Evolutionary conservation across 345 rosid genomes (phyloP), one percentile per base, ranked within the genome.

Genomic region (Viola odorata): DNA sequence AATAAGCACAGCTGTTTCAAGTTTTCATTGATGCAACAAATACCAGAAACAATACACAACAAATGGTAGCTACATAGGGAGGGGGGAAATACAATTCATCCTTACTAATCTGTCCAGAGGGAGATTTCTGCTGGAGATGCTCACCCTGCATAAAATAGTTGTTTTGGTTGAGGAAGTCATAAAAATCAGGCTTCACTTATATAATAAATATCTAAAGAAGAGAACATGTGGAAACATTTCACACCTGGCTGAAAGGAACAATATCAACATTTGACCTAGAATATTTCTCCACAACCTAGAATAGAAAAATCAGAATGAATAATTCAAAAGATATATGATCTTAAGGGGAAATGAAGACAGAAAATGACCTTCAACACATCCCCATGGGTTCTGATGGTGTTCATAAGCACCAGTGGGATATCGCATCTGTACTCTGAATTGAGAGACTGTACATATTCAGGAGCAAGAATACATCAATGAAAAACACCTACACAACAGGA

Each of bases 361-460:
- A 39, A 61, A 61, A 66, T 75, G 55, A 84, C 89, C 84, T 80
- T 78, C 53, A 65, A 38, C 36, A 71, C 63, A 65, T 65, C 76
- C 58, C 70, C 57, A 39, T 74, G 71, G 6, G 83, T 77, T 12
- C 49, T 57, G 49, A 42, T 53, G 11, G 80, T 65, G 71, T 80
- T 75, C 69, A 82, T 40, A 32, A 84, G 69, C 69, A 82, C 16
- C 69, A 84, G 64, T 8, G 84, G 89, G 53, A 81, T 58, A 50
- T 62, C 70, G 73, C 84, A 80, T 40, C 77, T 82, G 3, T 77
- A 80, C 76, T 72, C 76, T 45, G 70, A 78, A 74, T 84, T 84
- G 53, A 82, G 81, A 53, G 68, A 66, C 89, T 84, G 66, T 56
- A 72, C 55, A 58, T 5, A 59, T 64, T 55, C 17, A 41, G 64